Conservation (phyloP, 805 yeast genomes). For the Nakazawaea pomicola region DNA sequence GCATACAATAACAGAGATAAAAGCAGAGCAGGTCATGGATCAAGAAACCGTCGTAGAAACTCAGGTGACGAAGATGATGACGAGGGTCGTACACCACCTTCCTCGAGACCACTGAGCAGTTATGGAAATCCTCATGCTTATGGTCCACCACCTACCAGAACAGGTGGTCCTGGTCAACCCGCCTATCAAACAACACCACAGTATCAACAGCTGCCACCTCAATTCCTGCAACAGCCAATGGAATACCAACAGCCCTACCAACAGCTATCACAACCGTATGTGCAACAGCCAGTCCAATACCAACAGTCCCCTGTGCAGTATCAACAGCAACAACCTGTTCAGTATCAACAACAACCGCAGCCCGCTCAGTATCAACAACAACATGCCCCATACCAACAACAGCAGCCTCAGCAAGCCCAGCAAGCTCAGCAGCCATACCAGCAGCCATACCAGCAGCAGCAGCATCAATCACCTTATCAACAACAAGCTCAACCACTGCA, state of each 20-base stretch:
- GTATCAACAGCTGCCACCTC: constrained; percentile 13
- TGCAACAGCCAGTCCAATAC: constrained; percentile 5
- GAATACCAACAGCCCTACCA: background rate
- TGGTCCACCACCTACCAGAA: constrained; percentile 37
- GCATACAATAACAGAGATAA: constrained; percentile 36
- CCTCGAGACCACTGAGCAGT: constrained; percentile 17
- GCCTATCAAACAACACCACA: constrained; percentile 9
- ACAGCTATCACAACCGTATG: constrained; percentile 8
- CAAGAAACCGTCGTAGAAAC: background rate
- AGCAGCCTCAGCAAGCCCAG: constrained; percentile 10
- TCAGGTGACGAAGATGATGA: constrained; percentile 15
- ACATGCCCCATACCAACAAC: constrained; percentile 1
- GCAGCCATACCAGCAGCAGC: background rate
- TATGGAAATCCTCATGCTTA: constrained; percentile 27
- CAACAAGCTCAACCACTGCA: constrained; percentile 13
- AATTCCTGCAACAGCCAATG: constrained; percentile 9
- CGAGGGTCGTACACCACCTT: constrained; percentile 12
- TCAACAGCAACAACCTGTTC: constrained; percentile 18
- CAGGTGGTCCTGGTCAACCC: constrained; percentile 17
- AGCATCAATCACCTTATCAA: constrained; percentile 9
- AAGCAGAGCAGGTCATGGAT: constrained; percentile 17
- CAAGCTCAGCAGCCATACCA: constrained; percentile 1
- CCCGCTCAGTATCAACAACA: constrained; percentile 9
- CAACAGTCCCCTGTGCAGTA: constrained; percentile 14
- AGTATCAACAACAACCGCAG: constrained; percentile 16